Conservation (phyloP, 371 early-diverging fungal species). For the Nematocida minor region DNA sequence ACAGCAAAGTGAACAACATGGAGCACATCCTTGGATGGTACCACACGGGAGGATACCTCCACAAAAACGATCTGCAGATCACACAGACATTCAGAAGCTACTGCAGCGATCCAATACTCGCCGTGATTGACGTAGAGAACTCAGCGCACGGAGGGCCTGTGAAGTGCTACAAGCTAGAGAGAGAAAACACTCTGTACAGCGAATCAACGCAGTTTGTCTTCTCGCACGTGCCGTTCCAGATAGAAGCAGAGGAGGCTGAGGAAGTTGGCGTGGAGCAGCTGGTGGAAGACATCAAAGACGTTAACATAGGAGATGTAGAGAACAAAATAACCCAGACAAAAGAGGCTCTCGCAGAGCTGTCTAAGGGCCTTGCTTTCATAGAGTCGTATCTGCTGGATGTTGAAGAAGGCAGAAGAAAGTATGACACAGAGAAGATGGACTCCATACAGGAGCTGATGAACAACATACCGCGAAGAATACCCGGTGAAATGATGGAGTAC, state of each 20-base stretch:
- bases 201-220: slow-evolving; percentile 77
- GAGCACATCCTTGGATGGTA: slow-evolving; percentile 98
- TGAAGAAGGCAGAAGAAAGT: slow-evolving; percentile 15
- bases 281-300: slow-evolving; percentile 76
- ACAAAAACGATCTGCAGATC: slow-evolving; percentile 90
- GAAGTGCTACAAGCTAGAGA: slow-evolving; percentile 70
- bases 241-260: slow-evolving; percentile 97
- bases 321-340: slow-evolving; percentile 51
- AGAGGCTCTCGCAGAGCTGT: slow-evolving; percentile 52
- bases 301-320: slow-evolving; percentile 50
- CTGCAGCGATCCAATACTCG: slow-evolving; percentile 73
- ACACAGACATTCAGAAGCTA: slow-evolving; percentile 88
- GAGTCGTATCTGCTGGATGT: slow-evolving; percentile 55
- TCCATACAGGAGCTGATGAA: slow-evolving; percentile 59
- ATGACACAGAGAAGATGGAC: slow-evolving; percentile 51
- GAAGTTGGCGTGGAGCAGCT: slow-evolving; percentile 99
- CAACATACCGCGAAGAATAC: slow-evolving; percentile 51
- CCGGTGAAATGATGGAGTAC: slow-evolving; percentile 27
- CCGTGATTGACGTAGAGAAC: slow-evolving; percentile 61
- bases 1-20: slow-evolving; percentile 93
- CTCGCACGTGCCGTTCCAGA: slow-evolving; percentile 77
- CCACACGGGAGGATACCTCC: slow-evolving; percentile 93
- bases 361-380: slow-evolving; percentile 44
- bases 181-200: slow-evolving; percentile 64
- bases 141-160: slow-evolving; percentile 55